These are phyloP conservation scores for Jacaranda mimosifolia DNA, from an alignment of 257 asterid genomes.

Conservation along the genomic window DNA sequence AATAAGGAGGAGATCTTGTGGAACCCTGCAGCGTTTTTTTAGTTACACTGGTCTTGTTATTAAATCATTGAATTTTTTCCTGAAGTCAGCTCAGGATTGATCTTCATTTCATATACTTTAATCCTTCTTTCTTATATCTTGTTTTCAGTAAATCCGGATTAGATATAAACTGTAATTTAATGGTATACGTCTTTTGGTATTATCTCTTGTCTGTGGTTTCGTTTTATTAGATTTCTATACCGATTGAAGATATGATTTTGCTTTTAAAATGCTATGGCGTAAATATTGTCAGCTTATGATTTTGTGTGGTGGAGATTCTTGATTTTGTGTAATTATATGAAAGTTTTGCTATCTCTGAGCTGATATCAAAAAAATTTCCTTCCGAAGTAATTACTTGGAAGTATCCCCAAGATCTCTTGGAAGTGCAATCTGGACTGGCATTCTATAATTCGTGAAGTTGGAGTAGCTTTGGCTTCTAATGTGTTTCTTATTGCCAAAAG, in stretches of 20 bases:
- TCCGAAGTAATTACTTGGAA: background rate
- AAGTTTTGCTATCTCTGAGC: background rate
- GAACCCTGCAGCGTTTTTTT: background rate
- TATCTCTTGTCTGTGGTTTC: background rate
- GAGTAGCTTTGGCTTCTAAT: background rate
- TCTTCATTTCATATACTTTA: conserved; percentile 1
- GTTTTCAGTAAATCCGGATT: background rate
- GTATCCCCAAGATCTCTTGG: background rate
- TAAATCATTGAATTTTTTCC: background rate
- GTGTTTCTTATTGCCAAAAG: background rate
- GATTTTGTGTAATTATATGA: background rate
- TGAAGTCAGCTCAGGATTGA: conserved; percentile 17
- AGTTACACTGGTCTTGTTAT: background rate
- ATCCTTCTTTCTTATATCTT: background rate
- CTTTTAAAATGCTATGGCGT: background rate
- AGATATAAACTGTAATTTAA: background rate
- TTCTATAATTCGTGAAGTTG: background rate
- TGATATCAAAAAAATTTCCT: background rate
- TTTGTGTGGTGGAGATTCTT: background rate
- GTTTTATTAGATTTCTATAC: background rate
- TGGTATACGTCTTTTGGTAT: background rate
- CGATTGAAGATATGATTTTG: background rate
- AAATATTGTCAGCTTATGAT: background rate
- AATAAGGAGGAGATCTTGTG: conserved; percentile 31
- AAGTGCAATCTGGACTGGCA: background rate